phyloP scores from a whole-genome alignment of 805 yeast genomes.

The Yarrowia yakushimensis region DNA sequence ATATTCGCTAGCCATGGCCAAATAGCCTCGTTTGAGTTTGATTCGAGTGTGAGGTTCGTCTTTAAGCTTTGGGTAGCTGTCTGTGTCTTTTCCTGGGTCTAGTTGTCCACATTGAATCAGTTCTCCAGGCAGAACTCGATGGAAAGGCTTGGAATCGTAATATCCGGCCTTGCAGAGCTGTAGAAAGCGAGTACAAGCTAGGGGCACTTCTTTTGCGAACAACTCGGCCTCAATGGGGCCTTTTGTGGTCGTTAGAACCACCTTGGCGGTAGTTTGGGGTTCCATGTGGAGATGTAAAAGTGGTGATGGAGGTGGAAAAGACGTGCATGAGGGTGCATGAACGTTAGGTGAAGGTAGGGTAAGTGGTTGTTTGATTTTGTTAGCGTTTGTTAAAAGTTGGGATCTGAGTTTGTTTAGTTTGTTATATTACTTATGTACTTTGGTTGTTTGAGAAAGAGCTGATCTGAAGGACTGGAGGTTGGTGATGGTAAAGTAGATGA shows the following conservation, averaged over 20 bases:
- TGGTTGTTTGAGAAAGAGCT: too few species aligned
- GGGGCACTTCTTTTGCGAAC: conserved; percentile 68
- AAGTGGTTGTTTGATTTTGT: neutral
- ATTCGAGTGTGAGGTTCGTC: conserved; percentile 54
- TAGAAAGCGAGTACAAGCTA: conserved; percentile 48
- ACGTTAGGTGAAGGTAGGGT: too few species aligned
- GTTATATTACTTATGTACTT: too few species aligned
- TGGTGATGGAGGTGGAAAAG: conserved; percentile 1
- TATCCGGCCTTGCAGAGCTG: conserved; percentile 45
- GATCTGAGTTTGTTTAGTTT: too few species aligned
- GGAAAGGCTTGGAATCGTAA: conserved; percentile 45
- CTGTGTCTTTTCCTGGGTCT: conserved; percentile 37
- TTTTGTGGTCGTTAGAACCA: conserved; percentile 52
- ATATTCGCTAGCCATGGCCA: conserved; percentile 49
- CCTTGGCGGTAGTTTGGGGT: conserved; percentile 41
- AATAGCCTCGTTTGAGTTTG: conserved; percentile 51
- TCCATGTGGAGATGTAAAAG: conserved; percentile 25
- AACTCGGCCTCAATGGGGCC: conserved; percentile 60
- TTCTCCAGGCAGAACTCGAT: conserved; percentile 40
- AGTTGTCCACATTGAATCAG: conserved; percentile 40
- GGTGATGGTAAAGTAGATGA: too few species aligned
- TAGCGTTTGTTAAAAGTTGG: too few species aligned
- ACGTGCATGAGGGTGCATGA: neutral
- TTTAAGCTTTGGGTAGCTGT: conserved; percentile 31
- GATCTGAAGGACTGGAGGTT: too few species aligned